Conservation (phyloP, 2,329 filamentous ascomycete species). For the Xylaria sp. region DNA sequence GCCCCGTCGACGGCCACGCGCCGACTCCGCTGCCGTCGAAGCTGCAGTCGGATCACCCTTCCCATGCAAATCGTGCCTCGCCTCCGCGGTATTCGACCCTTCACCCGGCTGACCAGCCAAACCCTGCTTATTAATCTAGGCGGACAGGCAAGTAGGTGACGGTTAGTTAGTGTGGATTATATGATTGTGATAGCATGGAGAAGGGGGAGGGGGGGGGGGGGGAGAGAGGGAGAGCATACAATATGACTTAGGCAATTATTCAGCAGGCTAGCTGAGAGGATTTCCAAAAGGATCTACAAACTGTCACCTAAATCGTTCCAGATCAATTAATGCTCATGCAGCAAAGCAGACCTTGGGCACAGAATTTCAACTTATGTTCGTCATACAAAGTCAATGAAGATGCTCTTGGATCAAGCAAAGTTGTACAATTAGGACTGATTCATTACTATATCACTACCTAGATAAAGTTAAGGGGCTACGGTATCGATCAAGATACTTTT, state of each 20-base stretch:
- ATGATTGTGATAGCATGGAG: no score
- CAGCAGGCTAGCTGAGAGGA: not conserved
- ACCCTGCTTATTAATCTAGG: conserved; percentile 12
- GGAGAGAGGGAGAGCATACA: not conserved
- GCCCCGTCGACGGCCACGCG: conserved; percentile 26
- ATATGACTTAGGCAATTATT: not conserved
- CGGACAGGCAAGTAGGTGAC: no score
- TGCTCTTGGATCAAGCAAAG: not conserved
- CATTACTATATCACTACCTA: not conserved
- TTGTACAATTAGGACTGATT: not conserved
- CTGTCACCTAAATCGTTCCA: not conserved
- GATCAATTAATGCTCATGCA: not conserved
- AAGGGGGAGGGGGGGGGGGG: no score
- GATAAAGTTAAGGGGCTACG: not conserved
- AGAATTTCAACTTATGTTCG: no score
- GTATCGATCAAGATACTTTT: not conserved
- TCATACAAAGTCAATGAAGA: not conserved
- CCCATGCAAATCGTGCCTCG: not conserved
- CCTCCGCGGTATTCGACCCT: conserved; percentile 1
- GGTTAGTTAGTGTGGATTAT: not conserved
- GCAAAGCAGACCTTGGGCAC: not conserved
- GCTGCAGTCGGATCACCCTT: not conserved
- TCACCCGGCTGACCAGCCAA: conserved; percentile 26
- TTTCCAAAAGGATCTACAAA: not conserved
- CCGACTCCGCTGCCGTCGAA: conserved; percentile 13